Percentiles rank a stretch among this genome's conserved stretches.
phyloP scores from a whole-genome alignment of 208 protist genomes.

The Trypanosomatidae sp. region DNA sequence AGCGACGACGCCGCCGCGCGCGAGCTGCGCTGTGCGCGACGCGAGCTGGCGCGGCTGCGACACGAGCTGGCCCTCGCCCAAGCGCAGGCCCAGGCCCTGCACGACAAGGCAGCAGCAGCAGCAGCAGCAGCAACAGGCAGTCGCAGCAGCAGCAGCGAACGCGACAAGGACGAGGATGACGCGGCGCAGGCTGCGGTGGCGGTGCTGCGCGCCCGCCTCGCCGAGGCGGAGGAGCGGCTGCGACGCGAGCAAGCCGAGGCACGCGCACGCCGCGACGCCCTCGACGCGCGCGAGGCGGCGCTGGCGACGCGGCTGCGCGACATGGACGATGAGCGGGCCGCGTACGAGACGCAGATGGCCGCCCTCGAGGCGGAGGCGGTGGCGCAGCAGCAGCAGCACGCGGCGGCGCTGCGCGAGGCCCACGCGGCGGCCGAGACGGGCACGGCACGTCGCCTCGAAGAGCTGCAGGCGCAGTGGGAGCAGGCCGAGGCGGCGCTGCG shows the following conservation, averaged over 20 bases:
- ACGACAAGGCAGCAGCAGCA: conserved; percentile 28
- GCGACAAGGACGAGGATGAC: no score
- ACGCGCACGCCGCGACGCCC: conserved; percentile 13
- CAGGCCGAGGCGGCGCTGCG: conserved; percentile 22
- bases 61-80: conserved; percentile 32
- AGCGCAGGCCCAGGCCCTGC: conserved; percentile 14
- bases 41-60: conserved; percentile 38
- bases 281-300: conserved; percentile 45
- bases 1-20: conserved; percentile 65
- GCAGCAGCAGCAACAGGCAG: no score
- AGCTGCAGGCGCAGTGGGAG: conserved; percentile 38
- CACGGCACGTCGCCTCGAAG: conserved; percentile 17
- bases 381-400: conserved; percentile 29
- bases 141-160: no score
- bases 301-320: conserved; percentile 24
- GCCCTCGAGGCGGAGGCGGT: conserved; percentile 49
- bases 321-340: conserved; percentile 39
- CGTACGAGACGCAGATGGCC: conserved; percentile 50
- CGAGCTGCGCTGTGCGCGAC: conserved; percentile 54
- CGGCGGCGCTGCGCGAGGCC: conserved; percentile 18
- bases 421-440: conserved; percentile 14
- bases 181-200: no score
- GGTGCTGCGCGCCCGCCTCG: no score
- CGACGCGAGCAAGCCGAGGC: conserved; percentile 35
- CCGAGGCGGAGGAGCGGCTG: conserved; percentile 28